Evolutionary conservation across 177 flowering plant genomes (phyloP).

Genomic region (Telopea speciosissima): DNA sequence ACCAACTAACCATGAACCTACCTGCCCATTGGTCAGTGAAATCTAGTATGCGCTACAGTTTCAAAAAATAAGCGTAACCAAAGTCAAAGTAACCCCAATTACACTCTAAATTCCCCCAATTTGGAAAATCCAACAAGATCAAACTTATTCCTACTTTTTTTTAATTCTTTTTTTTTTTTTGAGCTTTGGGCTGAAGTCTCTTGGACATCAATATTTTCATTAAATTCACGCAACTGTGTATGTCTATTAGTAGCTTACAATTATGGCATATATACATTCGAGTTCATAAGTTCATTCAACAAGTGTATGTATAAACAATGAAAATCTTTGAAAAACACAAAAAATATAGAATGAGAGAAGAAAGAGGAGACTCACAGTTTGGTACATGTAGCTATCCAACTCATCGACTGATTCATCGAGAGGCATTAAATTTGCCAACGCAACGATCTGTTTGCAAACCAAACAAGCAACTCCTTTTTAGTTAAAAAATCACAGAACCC

Average conservation of each 20-base stretch:
- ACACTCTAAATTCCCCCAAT: not conserved
- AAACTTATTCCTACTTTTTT: not conserved
- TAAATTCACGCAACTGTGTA: no score
- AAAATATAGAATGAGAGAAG: not conserved
- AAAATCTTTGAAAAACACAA: not conserved
- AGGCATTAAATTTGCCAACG: slow-evolving; percentile 92
- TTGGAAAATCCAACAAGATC: not conserved
- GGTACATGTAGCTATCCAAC: slow-evolving; percentile 95
- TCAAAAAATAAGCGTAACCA: not conserved
- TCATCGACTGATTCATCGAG: slow-evolving; percentile 77
- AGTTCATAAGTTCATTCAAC: not conserved
- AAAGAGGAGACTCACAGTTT: slow-evolving; percentile 54
- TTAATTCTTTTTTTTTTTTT: not conserved
- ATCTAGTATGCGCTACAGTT: not conserved
- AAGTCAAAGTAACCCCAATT: not conserved
- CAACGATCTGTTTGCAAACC: slow-evolving; percentile 53
- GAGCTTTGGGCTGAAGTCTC: no score
- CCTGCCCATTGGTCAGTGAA: not conserved
- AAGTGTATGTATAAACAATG: slow-evolving; percentile 13
- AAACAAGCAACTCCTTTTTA: not conserved
- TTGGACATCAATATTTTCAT: no score
- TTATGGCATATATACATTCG: no score
- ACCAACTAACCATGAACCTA: not conserved
- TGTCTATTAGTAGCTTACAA: no score
- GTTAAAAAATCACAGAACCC: not conserved